Percentiles rank a stretch among this genome's conserved stretches.
phyloP scores from a whole-genome alignment of 192 early-diverging fungal species.

The Coemansia sp. region DNA sequence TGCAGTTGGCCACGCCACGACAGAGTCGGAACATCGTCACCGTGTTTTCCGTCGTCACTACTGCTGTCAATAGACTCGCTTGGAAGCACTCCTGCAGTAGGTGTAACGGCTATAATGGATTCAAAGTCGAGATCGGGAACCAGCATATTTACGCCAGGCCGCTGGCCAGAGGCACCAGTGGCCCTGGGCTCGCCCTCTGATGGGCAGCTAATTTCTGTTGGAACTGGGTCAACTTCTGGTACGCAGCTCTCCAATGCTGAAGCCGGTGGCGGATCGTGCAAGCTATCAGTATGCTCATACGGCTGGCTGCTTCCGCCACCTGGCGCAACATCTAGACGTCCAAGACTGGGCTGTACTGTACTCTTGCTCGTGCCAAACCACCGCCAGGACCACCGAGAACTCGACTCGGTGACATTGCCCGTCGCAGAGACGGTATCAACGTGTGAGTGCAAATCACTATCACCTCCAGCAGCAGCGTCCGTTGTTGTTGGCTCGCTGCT shows the following conservation, averaged over 20 bases:
- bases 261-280: background rate
- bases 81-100: background rate
- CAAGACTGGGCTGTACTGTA: background rate
- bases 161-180: background rate
- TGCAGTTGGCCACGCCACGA: conserved; percentile 33
- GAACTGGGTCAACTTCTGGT: background rate
- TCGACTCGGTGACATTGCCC: background rate
- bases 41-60: background rate
- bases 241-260: background rate
- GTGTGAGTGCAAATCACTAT: background rate
- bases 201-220: background rate
- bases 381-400: conserved; percentile 12
- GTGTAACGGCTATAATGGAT: background rate
- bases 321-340: background rate
- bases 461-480: background rate
- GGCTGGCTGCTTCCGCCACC: background rate
- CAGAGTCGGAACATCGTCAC: background rate
- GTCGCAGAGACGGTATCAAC: background rate
- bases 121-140: conserved; percentile 38
- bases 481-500: background rate
- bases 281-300: background rate
- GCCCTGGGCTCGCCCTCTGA: background rate
- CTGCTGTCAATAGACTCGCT: background rate
- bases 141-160: conserved; percentile 16
- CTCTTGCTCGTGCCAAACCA: conserved; percentile 15